Evolutionary conservation across 257 asterid species (phyloP).

Genomic region (Solanum neorickii): DNA sequence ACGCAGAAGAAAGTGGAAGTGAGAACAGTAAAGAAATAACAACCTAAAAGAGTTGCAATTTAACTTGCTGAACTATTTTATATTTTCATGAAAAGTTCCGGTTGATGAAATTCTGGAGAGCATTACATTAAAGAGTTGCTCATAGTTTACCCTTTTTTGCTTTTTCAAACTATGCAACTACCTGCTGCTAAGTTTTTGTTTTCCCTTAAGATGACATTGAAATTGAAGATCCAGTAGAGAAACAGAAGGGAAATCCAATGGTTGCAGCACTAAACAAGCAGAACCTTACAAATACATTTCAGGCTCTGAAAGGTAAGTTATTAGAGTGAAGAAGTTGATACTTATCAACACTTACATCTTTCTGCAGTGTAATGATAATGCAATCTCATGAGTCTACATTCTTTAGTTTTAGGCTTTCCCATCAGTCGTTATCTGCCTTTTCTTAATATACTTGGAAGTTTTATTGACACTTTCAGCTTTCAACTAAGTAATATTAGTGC

Average conservation of each 20-base stretch:
- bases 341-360: background rate
- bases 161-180: background rate
- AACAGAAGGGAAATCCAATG: conserved; percentile 51
- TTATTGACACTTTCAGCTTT: background rate
- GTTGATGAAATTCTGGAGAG: background rate
- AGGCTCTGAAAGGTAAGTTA: conserved; percentile 58
- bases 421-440: background rate
- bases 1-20: background rate
- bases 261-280: conserved; percentile 58
- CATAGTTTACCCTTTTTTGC: background rate
- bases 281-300: conserved; percentile 59
- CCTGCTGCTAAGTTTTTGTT: background rate
- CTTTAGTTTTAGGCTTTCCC: background rate
- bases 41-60: background rate
- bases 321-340: background rate
- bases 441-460: background rate
- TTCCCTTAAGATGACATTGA: conserved; percentile 59
- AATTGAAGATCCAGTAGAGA: conserved; percentile 69
- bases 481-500: background rate
- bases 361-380: background rate
- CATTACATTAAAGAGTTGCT: background rate
- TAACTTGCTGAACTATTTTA: background rate
- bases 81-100: background rate
- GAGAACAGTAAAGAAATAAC: background rate
- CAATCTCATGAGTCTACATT: background rate